phyloP scores from a whole-genome alignment of 306 rosid genomes.

The Ochetophila trinervis region DNA sequence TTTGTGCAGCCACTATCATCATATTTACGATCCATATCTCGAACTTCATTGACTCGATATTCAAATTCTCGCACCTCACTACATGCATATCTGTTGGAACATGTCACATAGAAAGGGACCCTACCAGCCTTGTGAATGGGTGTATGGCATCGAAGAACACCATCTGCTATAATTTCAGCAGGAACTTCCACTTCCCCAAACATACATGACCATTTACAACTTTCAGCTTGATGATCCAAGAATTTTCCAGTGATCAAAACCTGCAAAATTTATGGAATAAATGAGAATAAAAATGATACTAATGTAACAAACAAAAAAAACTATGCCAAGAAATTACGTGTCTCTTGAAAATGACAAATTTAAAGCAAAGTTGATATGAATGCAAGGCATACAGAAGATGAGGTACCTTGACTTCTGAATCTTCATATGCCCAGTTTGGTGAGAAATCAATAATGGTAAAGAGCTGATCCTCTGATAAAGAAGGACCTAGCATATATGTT shows the following conservation, averaged over 20 bases:
- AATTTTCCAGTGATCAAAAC: constrained; percentile 74
- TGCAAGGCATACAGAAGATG: constrained; percentile 19
- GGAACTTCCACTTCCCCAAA: constrained; percentile 92
- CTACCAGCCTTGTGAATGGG: constrained; percentile 70
- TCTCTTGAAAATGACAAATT: constrained; percentile 5
- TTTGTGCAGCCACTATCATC: constrained; percentile 27
- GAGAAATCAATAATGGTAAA: constrained; percentile 78
- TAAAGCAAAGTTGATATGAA: background rate
- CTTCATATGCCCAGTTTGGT: constrained; percentile 75
- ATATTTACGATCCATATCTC: constrained; percentile 35
- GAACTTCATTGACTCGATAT: constrained; percentile 38
- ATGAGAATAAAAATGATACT: constrained; percentile 4
- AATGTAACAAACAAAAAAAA: constrained; percentile 10
- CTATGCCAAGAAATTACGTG: background rate
- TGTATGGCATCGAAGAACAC: constrained; percentile 75
- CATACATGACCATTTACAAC: constrained; percentile 78
- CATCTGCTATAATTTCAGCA: constrained; percentile 54
- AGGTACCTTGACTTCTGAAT: constrained; percentile 62
- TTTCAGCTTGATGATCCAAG: constrained; percentile 53
- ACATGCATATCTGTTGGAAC: constrained; percentile 88
- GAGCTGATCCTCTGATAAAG: constrained; percentile 75
- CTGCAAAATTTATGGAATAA: constrained; percentile 32
- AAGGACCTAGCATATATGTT: constrained; percentile 58
- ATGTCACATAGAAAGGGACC: constrained; percentile 79
- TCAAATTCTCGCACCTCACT: constrained; percentile 91